Evolutionary conservation across 345 rosid genomes (phyloP).

Genomic region (Ceriops decandra): DNA sequence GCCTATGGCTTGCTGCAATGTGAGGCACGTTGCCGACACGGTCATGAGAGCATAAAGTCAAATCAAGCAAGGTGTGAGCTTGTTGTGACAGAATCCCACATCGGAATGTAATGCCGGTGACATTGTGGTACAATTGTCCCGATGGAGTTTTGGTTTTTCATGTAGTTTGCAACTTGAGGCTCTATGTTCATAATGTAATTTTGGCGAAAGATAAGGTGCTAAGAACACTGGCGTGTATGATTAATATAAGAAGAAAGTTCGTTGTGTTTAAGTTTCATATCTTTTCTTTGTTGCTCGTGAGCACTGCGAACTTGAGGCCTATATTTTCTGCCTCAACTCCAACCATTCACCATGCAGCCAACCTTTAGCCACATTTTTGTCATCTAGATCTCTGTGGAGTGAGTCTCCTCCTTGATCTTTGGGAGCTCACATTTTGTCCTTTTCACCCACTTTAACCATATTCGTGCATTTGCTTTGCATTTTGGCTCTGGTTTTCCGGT

Average conservation of each 20-base stretch:
- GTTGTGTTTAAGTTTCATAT: not conserved
- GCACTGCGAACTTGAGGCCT: not conserved
- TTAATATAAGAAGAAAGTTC: not conserved
- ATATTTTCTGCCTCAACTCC: not conserved
- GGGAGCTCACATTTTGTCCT: too few relatives aligned
- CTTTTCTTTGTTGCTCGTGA: not conserved
- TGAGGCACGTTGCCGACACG: not conserved
- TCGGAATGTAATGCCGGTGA: too few relatives aligned
- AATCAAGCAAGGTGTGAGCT: not conserved
- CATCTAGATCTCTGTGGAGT: too few relatives aligned
- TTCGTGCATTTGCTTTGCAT: too few relatives aligned
- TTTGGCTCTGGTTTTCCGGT: too few relatives aligned
- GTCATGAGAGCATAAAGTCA: constrained; percentile 13
- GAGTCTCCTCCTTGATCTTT: too few relatives aligned
- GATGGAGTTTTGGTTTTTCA: not conserved
- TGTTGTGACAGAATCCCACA: too few relatives aligned
- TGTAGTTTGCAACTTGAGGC: constrained; percentile 20
- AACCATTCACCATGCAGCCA: too few relatives aligned
- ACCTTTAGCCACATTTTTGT: too few relatives aligned
- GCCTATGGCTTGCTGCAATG: too few relatives aligned
- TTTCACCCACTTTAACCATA: too few relatives aligned
- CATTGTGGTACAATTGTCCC: not conserved
- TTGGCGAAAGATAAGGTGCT: constrained; percentile 9
- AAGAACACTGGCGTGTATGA: constrained; percentile 21
- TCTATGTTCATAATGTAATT: constrained; percentile 19